These are phyloP conservation scores for Parietaria judaica DNA, from an alignment of 306 rosid genomes.

Conservation along the genomic window DNA sequence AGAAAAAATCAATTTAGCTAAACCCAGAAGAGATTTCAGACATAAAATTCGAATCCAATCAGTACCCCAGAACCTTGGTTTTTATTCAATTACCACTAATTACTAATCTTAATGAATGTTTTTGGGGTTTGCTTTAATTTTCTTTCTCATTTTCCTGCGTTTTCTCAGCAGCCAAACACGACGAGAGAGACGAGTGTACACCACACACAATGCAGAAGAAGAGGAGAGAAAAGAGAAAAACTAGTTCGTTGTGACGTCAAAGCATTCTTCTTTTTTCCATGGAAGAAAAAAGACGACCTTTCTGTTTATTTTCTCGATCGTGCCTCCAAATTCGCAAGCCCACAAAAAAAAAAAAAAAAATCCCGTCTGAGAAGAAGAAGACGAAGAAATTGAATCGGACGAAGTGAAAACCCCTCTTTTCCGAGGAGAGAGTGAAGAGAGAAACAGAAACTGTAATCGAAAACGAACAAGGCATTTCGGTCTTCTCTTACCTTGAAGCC, in stretches of 20 bases:
- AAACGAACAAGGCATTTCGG: constrained; percentile 2
- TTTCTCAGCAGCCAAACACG: constrained; percentile 39
- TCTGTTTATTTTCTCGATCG: constrained; percentile 13
- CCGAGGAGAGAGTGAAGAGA: not conserved
- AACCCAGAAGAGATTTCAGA: too few species aligned
- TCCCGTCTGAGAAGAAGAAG: constrained; percentile 3
- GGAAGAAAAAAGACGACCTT: not conserved
- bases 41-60: constrained; percentile 3
- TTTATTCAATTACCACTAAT: not conserved
- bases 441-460: not conserved
- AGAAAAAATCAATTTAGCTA: too few species aligned
- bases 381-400: not conserved
- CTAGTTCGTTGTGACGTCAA: constrained; percentile 25
- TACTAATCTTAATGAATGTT: not conserved
- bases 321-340: constrained; percentile 13
- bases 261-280: constrained; percentile 11
- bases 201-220: constrained; percentile 23
- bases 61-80: not conserved
- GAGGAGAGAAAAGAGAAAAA: constrained; percentile 21
- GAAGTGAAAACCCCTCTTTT: not conserved
- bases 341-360: constrained; percentile 12
- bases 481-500: constrained; percentile 33
- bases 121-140: constrained; percentile 8
- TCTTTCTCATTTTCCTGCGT: constrained; percentile 19
- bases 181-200: constrained; percentile 22